Conservation (phyloP, 305 asterid species). For the Rubia peregrina region DNA sequence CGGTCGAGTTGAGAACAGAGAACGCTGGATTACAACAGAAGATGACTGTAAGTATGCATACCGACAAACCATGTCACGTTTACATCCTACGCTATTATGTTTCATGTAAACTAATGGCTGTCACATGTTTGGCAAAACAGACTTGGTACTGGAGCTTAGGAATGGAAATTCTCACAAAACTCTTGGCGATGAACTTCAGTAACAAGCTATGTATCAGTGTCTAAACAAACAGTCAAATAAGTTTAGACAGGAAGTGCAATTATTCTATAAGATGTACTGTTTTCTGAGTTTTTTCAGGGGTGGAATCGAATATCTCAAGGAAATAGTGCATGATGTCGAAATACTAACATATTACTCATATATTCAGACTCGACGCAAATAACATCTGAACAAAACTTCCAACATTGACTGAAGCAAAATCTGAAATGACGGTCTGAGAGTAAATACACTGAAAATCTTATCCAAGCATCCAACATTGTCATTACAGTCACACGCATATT, state of each 20-base stretch:
- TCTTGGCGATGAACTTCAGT: not conserved
- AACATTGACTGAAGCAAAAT: not conserved
- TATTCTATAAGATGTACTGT: not conserved
- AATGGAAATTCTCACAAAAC: constrained; percentile 9
- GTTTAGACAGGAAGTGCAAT: no score
- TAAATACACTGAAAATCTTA: not conserved
- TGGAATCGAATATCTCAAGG: no score
- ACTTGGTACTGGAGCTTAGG: constrained; percentile 37
- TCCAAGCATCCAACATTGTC: no score
- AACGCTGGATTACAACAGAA: constrained; percentile 34
- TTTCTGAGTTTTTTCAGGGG: no score
- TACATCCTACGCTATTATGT: not conserved
- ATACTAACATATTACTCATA: no score
- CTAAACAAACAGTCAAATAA: no score
- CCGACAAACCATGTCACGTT: not conserved
- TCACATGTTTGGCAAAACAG: constrained; percentile 16
- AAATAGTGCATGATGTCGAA: no score
- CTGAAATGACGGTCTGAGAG: not conserved
- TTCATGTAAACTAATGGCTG: not conserved
- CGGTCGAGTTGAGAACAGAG: constrained; percentile 16
- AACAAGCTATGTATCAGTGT: not conserved
- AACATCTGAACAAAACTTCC: not conserved
- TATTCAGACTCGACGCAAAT: no score
- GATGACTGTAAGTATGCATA: constrained; percentile 29
- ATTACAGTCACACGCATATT: no score